Evolutionary conservation across 1,284 basidiomycete genomes (phyloP), one percentile per base, ranked within the genome.

Genomic region (Schizophyllum amplum): DNA sequence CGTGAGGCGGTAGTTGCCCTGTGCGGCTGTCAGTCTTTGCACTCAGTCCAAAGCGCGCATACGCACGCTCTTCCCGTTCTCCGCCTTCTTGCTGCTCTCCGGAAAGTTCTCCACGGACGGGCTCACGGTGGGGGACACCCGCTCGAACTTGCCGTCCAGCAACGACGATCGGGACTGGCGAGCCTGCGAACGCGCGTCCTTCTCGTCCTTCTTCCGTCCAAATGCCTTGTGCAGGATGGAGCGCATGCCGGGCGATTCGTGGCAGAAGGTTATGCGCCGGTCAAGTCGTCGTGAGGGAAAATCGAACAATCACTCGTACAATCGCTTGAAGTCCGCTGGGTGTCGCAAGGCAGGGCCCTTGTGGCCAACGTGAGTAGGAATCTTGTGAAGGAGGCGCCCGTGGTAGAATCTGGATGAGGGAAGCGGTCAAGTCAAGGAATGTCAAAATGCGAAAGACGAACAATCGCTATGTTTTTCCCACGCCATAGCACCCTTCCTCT

Each of bases 201-300:
- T 78, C 62, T 82, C 82, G 57, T 79, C 76, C 72, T 81, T 87
- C 73, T 82, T 87, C 71, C 86, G 81, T 71, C 83, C 82, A 65
- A 89, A 85, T 63, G 89, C 83, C 67, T 85, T 89, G 70, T 83
- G 82, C 65, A 89, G 71, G 74, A 89, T 86, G 61, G 85, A 84
- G 67, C 85, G 83, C 86, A 88, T 88, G 52, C 21, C 22, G 21
- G 33, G 7, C 2, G 33, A 17, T 9, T 42, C 33, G 13, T 42
- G 33, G n/a, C n/a, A 9, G 33, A 42, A 17, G 33, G 33, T 9
- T 9, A 42, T 42, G n/a, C n/a, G n/a, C n/a, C n/a, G n/a, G n/a
- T n/a, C n/a, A n/a, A n/a, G 13, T 42, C 33, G 33, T 42, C 33
- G 33, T 17, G 33, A 42, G 17, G 33, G 33, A 42, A 42, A n/a